Conservation (phyloP, 345 rosid genomes). For the Hypericum androsaemum region DNA sequence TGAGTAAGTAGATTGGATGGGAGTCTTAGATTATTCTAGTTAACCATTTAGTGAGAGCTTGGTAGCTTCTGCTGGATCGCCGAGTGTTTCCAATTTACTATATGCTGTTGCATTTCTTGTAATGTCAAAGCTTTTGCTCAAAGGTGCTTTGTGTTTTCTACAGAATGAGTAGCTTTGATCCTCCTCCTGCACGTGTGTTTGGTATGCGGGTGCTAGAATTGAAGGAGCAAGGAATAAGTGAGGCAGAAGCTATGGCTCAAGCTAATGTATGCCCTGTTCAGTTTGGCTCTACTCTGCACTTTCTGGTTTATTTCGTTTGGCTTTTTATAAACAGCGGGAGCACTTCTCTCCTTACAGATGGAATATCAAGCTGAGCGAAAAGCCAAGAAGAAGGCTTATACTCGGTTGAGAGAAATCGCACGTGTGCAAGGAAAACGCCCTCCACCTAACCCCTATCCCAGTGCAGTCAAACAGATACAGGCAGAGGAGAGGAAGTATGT, state of each 20-base stretch:
- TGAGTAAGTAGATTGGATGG: no score
- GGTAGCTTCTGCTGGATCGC: no score
- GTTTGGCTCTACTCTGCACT: neutral
- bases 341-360: conserved; percentile 27
- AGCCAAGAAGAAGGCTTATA: conserved; percentile 60
- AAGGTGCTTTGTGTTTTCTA: conserved; percentile 9
- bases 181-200: conserved; percentile 69
- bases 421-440: conserved; percentile 53
- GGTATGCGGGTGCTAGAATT: conserved; percentile 66
- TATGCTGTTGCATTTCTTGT: neutral
- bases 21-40: no score
- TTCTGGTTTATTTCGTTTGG: neutral
- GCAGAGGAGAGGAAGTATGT: conserved; percentile 40
- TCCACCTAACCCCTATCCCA: conserved; percentile 72
- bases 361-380: conserved; percentile 61
- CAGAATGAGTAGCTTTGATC: conserved; percentile 55
- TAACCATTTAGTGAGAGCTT: no score
- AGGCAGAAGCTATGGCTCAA: conserved; percentile 60
- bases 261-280: conserved; percentile 51
- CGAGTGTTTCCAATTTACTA: neutral
- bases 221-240: conserved; percentile 65
- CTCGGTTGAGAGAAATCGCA: conserved; percentile 53
- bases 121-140: neutral
- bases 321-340: neutral
- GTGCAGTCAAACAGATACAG: conserved; percentile 56